These are phyloP conservation scores for Colletotrichum eleusines DNA, from an alignment of 2,329 filamentous ascomycete genomes.

Conservation along the genomic window DNA sequence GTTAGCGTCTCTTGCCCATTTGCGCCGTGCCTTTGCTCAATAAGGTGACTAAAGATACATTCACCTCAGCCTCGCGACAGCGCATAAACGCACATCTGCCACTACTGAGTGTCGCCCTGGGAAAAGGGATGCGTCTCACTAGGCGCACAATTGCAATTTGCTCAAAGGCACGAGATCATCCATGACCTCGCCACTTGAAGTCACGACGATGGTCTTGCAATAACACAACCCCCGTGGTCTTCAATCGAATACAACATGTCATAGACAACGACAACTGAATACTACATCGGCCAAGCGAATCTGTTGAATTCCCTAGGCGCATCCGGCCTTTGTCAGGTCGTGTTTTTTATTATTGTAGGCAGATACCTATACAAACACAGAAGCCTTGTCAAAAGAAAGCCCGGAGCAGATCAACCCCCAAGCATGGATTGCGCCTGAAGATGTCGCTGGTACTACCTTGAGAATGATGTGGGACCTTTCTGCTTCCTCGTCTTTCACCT, in stretches of 20 bases:
- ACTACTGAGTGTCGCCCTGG: background rate
- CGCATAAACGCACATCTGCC: background rate
- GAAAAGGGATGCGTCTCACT: background rate
- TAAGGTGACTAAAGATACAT: background rate
- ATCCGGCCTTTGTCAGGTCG: background rate
- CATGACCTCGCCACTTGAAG: background rate
- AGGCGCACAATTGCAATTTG: background rate
- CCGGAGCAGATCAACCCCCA: too few species aligned
- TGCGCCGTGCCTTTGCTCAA: too few species aligned
- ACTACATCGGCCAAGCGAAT: background rate
- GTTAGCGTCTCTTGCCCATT: too few species aligned
- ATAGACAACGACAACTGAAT: background rate
- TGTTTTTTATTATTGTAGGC: too few species aligned
- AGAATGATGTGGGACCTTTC: too few species aligned
- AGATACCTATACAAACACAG: too few species aligned
- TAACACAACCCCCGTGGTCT: background rate
- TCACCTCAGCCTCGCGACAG: background rate
- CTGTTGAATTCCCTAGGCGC: background rate
- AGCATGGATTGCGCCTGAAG: too few species aligned
- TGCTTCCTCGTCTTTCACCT: too few species aligned
- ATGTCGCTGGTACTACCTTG: too few species aligned
- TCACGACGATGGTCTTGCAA: background rate
- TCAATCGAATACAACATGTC: too few species aligned
- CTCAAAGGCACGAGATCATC: background rate
- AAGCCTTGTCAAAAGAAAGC: too few species aligned